Evolutionary conservation across 371 early-diverging fungal species (phyloP).

Genomic region (Coemansia sp.): DNA sequence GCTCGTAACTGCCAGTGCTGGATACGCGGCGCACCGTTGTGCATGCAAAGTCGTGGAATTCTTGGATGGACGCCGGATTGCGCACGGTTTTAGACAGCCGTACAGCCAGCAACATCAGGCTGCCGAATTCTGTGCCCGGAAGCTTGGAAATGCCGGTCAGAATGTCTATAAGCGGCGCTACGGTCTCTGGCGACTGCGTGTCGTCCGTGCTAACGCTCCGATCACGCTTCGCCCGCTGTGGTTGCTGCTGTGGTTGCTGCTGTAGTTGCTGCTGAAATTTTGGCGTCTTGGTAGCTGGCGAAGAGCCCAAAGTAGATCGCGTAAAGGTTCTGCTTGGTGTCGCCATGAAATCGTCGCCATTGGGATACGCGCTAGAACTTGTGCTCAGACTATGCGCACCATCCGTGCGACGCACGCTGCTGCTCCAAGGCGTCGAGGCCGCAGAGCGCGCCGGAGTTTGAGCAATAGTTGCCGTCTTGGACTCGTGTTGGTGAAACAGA

Average conservation of each 20-base stretch:
- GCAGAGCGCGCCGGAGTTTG: constrained; percentile 1
- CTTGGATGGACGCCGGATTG: neutral
- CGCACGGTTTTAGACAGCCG: constrained; percentile 23
- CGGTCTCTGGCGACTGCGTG: neutral
- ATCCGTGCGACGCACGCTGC: constrained; percentile 1
- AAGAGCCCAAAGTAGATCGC: neutral
- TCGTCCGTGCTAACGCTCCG: neutral
- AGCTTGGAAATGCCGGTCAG: constrained; percentile 21
- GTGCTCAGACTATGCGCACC: neutral
- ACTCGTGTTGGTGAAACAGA: constrained; percentile 40
- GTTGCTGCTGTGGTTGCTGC: neutral
- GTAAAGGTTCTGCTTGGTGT: constrained; percentile 12
- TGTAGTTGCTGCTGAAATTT: neutral
- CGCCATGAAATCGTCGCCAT: constrained; percentile 29
- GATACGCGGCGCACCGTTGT: neutral
- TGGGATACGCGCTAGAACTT: constrained; percentile 14
- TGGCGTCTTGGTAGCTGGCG: neutral
- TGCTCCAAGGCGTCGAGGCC: neutral
- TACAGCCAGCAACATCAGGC: constrained; percentile 21
- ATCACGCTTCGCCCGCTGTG: neutral
- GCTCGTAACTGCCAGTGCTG: constrained; percentile 2
- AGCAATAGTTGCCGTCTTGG: constrained; percentile 18
- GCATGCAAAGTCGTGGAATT: constrained; percentile 27
- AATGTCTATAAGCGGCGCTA: constrained; percentile 19
- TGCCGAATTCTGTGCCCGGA: constrained; percentile 20